These are phyloP conservation scores for Echeveria elegans DNA, from an alignment of 164 flowering plant species.

Conservation along the genomic window DNA sequence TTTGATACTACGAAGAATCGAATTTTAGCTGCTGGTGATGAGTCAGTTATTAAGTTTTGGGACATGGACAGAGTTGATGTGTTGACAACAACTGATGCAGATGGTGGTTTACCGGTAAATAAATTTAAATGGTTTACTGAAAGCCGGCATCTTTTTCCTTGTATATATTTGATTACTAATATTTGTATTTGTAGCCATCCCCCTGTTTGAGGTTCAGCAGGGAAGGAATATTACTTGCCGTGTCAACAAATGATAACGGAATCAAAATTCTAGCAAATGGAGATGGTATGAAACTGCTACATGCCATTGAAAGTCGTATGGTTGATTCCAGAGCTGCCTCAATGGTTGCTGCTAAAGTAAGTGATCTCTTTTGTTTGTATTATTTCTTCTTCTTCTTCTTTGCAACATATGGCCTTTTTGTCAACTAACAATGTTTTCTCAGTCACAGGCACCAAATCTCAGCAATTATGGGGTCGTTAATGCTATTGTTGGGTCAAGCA, in stretches of 20 bases:
- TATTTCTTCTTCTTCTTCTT: too few species aligned
- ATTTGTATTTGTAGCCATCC: conserved; percentile 35
- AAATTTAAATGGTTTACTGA: neutral
- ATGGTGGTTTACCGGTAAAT: neutral
- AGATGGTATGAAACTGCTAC: conserved; percentile 12
- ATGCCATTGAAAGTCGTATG: conserved; percentile 40
- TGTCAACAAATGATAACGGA: conserved; percentile 59
- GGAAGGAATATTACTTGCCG: conserved; percentile 32
- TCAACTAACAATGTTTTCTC: neutral
- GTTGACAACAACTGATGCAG: neutral
- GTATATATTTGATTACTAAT: too few species aligned
- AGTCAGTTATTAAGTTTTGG: conserved; percentile 14
- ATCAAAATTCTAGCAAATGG: conserved; percentile 11
- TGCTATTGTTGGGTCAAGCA: conserved; percentile 38
- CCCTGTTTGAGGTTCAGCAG: conserved; percentile 45
- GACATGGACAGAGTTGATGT: neutral
- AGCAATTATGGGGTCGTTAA: conserved; percentile 25
- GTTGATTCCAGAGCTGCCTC: conserved; percentile 51
- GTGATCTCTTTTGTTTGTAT: neutral
- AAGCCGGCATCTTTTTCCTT: neutral
- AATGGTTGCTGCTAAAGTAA: conserved; percentile 17
- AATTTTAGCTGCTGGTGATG: conserved; percentile 73
- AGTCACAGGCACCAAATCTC: conserved; percentile 17
- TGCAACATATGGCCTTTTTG: neutral
- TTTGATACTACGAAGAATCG: conserved; percentile 71